phyloP scores from a whole-genome alignment of 495 filamentous ascomycete species.

The Neurospora sp. region DNA sequence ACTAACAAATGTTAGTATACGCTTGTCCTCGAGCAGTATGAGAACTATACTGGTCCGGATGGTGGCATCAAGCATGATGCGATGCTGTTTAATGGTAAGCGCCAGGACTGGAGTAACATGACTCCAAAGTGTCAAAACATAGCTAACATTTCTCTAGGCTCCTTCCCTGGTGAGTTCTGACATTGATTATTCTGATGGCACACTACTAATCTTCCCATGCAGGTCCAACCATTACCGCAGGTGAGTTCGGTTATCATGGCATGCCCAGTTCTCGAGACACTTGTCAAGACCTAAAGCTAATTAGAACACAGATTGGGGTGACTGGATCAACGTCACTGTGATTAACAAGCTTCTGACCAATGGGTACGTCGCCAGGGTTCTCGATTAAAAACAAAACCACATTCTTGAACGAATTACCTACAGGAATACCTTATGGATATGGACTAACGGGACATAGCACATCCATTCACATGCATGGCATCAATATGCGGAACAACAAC shows the following conservation, averaged over 20 bases:
- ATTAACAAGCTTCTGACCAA: neutral
- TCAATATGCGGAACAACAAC: constrained; percentile 24
- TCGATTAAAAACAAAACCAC: neutral
- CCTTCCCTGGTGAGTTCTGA: neutral
- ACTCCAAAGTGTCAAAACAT: neutral
- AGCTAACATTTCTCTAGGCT: neutral
- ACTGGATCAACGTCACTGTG: neutral
- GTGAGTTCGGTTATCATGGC: neutral
- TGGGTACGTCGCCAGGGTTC: neutral
- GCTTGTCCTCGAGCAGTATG: neutral
- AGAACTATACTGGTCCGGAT: neutral
- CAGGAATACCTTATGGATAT: neutral
- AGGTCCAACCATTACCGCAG: neutral
- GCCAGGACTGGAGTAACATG: no score
- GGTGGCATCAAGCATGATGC: neutral
- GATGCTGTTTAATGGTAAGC: constrained; percentile 1
- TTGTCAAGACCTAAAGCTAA: neutral
- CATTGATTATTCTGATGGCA: neutral
- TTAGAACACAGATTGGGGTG: neutral
- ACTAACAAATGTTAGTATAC: neutral
- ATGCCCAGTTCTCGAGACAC: neutral
- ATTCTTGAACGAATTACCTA: neutral
- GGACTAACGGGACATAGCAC: neutral
- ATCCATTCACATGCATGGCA: constrained; percentile 35
- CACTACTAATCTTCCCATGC: neutral